These are phyloP conservation scores for Kalmanozyma brasiliensis DNA, from an alignment of 1,284 basidiomycete genomes.

Conservation along the genomic window DNA sequence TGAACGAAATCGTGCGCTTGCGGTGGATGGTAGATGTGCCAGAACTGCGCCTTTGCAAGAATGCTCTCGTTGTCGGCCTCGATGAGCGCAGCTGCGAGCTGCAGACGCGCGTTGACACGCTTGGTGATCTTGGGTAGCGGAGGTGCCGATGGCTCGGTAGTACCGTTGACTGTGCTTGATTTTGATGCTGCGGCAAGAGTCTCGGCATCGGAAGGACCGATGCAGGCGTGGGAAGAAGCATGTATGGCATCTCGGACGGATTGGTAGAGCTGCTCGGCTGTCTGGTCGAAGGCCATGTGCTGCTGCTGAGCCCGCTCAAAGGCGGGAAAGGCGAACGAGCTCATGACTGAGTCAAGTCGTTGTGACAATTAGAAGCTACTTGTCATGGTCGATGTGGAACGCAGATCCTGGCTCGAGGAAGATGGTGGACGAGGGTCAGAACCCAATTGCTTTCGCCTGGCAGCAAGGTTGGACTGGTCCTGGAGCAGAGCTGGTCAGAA, in stretches of 20 bases:
- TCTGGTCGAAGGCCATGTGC: constrained; percentile 29
- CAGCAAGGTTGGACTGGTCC: no score
- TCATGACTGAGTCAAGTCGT: constrained; percentile 13
- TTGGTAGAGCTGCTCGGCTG: constrained; percentile 37
- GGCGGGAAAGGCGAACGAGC: constrained; percentile 40
- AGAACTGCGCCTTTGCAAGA: constrained; percentile 44
- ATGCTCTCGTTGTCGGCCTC: constrained; percentile 66
- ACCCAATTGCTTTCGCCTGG: no score
- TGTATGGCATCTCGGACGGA: constrained; percentile 19
- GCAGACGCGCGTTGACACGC: constrained; percentile 56
- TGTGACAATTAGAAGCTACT: constrained; percentile 3
- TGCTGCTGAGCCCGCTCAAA: constrained; percentile 43
- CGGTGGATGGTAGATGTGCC: constrained; percentile 41
- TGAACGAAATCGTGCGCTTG: constrained; percentile 18
- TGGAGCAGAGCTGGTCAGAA: no score
- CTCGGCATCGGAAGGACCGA: background rate
- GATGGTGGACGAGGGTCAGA: no score
- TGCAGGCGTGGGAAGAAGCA: constrained; percentile 5
- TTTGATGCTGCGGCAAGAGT: constrained; percentile 5
- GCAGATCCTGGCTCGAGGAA: background rate
- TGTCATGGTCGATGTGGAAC: constrained; percentile 8
- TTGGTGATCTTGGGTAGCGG: constrained; percentile 48
- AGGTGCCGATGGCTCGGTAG: constrained; percentile 8
- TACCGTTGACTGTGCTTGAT: background rate
- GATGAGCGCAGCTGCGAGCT: constrained; percentile 65